A percentile compares a stretch with the other conserved stretches of the same genome.
These are phyloP conservation scores for Galeopsis tetrahit DNA, from an alignment of 257 asterid species.

Conservation along the genomic window DNA sequence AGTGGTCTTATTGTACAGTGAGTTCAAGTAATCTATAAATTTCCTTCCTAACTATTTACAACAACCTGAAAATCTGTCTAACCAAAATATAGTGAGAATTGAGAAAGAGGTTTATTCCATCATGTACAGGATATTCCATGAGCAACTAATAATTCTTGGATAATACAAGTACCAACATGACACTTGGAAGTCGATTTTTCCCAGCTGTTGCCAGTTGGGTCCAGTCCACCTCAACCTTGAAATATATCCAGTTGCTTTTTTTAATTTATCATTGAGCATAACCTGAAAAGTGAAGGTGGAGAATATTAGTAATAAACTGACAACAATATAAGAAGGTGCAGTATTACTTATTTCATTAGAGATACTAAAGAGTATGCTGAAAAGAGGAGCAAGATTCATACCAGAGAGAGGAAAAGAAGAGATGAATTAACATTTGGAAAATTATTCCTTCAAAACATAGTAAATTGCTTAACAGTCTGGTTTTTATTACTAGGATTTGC, in stretches of 20 bases:
- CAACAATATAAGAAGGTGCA: neutral
- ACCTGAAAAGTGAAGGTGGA: conserved; percentile 24
- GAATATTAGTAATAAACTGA: neutral
- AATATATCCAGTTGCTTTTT: neutral
- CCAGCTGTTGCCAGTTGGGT: neutral
- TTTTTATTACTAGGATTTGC: neutral
- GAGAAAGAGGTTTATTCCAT: neutral
- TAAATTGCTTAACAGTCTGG: neutral
- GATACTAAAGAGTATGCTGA: neutral
- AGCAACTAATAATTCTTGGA: neutral
- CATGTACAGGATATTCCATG: neutral
- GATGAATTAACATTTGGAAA: neutral
- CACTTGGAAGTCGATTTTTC: conserved; percentile 1
- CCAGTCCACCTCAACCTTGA: neutral
- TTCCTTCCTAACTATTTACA: too few species aligned
- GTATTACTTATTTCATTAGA: neutral
- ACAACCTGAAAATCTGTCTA: too few species aligned
- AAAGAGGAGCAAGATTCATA: neutral
- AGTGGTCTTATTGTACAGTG: neutral
- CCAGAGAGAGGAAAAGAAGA: neutral
- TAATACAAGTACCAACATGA: neutral
- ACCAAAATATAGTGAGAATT: neutral
- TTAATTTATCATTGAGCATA: neutral
- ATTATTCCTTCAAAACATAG: neutral
- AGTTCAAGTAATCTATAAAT: neutral